Evolutionary conservation across 352 stramenopile species (phyloP), one percentile per base, ranked within the genome.

Genomic region (Blastocystis sp.): DNA sequence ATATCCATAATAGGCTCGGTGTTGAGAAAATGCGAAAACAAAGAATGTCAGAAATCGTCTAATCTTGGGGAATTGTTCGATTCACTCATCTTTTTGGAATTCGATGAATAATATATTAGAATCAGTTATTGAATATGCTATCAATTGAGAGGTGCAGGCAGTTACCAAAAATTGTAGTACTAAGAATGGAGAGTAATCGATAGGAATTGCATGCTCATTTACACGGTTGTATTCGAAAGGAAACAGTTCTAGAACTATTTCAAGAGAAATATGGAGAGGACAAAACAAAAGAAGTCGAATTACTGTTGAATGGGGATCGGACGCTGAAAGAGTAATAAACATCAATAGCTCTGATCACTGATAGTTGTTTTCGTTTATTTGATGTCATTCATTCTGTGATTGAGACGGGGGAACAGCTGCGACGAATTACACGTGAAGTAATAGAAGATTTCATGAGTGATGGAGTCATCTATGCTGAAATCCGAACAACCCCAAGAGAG

Each of bases 151-250:
- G 17, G 17, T 81, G 27, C 44, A 22, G 22, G 22, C 19, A 81
- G 62, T 27, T 81, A 27, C 70, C 70, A 19, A 81, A 81, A 60
- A 37, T 81, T 27, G 70, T 81, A 40, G 7, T 62, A 4, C 11
- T 35, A 59, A 11, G 7, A 40, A n/a, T 33, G 11, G n/a, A 5
- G 42, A 9, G n/a, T 64, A 15, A 81, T 30, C 37, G 37, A 77
- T 75, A 81, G 70, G 70, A 81, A 81, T 24, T 81, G 1, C 70
- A 81, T 51, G 24, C 22, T 30, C 70, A 81, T 64, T 37, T 81
- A 11, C 70, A 81, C 35, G 70, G 70, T 37, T 59, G 70, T 64
- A 56, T 81, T 64, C 70, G 70, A 62, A n/a, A 33, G 17, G 22
- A 35, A 30, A 81, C 70, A 19, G 44, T 81, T 64, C 19, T 60